Percentiles rank a stretch among this genome's conserved stretches.
phyloP scores from a whole-genome alignment of 2,329 filamentous ascomycete species.

The Ceratocystis cacaofunesta region DNA sequence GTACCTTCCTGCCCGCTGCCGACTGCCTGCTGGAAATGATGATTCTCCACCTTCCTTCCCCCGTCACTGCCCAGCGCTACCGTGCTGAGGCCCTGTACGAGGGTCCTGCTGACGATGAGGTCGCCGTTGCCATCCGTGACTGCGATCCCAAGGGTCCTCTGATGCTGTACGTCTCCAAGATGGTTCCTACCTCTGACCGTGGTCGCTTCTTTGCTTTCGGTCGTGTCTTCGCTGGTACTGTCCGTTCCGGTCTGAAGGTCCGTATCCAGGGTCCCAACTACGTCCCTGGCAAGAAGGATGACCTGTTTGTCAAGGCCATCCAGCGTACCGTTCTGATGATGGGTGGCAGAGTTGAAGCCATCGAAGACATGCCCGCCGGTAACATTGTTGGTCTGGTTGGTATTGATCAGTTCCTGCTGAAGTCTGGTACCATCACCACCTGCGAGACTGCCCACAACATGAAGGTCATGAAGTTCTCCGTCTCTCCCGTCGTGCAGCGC shows the following conservation, averaged over 20 bases:
- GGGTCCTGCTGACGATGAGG: slow-evolving; percentile 84
- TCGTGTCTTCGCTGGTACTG: slow-evolving; percentile 99
- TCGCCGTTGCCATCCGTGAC: slow-evolving; percentile 92
- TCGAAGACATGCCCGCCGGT: slow-evolving; percentile 96
- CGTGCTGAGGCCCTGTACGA: slow-evolving; percentile 98
- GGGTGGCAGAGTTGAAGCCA: slow-evolving; percentile 97
- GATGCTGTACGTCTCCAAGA: slow-evolving; percentile 99
- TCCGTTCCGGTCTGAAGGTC: slow-evolving; percentile 96
- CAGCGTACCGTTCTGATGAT: slow-evolving; percentile 99
- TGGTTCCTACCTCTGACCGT: slow-evolving; percentile 99
- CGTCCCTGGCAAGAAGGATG: slow-evolving; percentile 93
- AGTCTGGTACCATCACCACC: slow-evolving; percentile 98
- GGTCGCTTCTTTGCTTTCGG: slow-evolving; percentile 99
- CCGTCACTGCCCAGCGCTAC: slow-evolving; percentile 90
- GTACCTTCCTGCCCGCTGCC: slow-evolving; percentile 95
- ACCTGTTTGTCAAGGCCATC: slow-evolving; percentile 97
- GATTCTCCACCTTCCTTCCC: slow-evolving; percentile 96
- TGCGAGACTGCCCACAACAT: slow-evolving; percentile 97
- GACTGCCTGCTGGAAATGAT: slow-evolving; percentile 99
- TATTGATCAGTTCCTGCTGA: slow-evolving; percentile 99
- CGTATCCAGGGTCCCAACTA: slow-evolving; percentile 99
- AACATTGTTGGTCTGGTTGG: slow-evolving; percentile 99
- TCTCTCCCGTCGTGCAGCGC: slow-evolving; percentile 95
- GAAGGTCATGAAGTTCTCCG: slow-evolving; percentile 99
- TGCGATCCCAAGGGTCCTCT: slow-evolving; percentile 95